Base-by-base conservation (phyloP, 1,284 basidiomycete genomes). In the Malassezia globosa region DNA sequence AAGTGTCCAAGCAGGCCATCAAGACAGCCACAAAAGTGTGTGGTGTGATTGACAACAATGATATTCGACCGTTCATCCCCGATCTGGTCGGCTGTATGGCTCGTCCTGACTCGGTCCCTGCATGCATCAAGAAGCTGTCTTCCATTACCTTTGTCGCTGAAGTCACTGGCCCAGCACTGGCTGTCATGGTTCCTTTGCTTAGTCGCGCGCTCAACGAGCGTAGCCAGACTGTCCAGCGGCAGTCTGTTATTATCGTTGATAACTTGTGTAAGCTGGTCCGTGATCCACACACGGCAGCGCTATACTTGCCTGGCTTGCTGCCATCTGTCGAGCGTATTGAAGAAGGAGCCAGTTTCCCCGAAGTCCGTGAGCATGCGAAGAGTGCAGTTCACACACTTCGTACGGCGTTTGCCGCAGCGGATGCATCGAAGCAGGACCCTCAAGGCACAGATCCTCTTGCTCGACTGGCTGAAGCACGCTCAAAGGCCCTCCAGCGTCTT, bases 221-320 rank as follows among this genome's bases (percentile, higher is more conserved):
- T 59, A 90, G 87, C 58, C 94, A 90, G 81, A 73, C 69, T 39
- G 74, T 75, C 18, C 73, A 75, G 63, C 70, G 74, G 29, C 89
- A 95, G 70, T 86, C 63, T n/a, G 65, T 67, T 37, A 84, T 97
- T 46, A 86, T 97, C 63, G 82, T 92, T 54, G 89, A 92, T 72
- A 97, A 97, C 75, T 79, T 97, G 48, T 92, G 96, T 74, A 97
- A 96, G 76, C 83, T 97, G 48, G 94, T 97, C 37, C 83, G 92
- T 51, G 82, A 94, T 66, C 86, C 87, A 4, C 82, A 80, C 56
- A 81, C 95, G 45, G 92, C 94, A 39, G 88, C 87, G 8, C 79
- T 80, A 39, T 92, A 96, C 75, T 79, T 95, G 25, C 85, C 85
- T 58, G 79, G 82, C 39, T 81, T 97, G 36, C 83, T 92, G 4